phyloP scores from a whole-genome alignment of 768 basidiomycete species.

The Rhodotorula toruloides region DNA sequence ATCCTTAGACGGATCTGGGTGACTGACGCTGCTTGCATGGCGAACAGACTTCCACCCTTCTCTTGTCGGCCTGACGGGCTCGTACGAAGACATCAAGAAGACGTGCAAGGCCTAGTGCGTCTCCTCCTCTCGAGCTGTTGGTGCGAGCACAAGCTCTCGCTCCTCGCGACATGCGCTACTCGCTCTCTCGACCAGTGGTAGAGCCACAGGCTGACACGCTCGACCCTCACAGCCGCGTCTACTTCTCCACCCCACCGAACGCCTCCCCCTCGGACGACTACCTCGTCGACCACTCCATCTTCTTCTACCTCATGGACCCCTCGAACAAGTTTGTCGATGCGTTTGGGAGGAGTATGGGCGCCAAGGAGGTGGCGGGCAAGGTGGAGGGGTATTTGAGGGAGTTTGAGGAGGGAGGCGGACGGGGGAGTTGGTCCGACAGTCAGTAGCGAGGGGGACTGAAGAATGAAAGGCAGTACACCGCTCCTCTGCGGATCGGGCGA shows the following conservation, averaged over 20 bases:
- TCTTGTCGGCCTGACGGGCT: constrained; percentile 78
- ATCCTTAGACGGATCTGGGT: background rate
- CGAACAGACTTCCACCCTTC: constrained; percentile 82
- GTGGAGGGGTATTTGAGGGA: constrained; percentile 48
- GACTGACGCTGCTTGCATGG: background rate
- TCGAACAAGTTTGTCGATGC: constrained; percentile 90
- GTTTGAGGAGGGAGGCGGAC: constrained; percentile 41
- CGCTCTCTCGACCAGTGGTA: background rate
- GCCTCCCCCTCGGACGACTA: constrained; percentile 80
- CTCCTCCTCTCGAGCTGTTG: background rate
- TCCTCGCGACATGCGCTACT: background rate
- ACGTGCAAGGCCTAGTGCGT: constrained; percentile 75
- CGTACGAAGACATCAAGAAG: constrained; percentile 76
- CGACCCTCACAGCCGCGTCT: constrained; percentile 59
- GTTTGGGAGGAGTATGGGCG: constrained; percentile 75
- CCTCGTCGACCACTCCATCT: constrained; percentile 67
- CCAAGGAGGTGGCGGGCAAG: constrained; percentile 58
- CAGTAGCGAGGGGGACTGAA: background rate
- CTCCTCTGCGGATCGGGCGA: background rate
- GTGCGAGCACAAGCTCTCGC: no score
- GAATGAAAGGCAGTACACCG: background rate
- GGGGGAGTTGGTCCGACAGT: constrained; percentile 30
- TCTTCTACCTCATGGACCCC: constrained; percentile 95
- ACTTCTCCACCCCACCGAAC: constrained; percentile 85
- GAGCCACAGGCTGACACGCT: background rate